These are phyloP conservation scores for Endotrypanum monterogeii DNA, from an alignment of 208 protist species.

Conservation along the genomic window DNA sequence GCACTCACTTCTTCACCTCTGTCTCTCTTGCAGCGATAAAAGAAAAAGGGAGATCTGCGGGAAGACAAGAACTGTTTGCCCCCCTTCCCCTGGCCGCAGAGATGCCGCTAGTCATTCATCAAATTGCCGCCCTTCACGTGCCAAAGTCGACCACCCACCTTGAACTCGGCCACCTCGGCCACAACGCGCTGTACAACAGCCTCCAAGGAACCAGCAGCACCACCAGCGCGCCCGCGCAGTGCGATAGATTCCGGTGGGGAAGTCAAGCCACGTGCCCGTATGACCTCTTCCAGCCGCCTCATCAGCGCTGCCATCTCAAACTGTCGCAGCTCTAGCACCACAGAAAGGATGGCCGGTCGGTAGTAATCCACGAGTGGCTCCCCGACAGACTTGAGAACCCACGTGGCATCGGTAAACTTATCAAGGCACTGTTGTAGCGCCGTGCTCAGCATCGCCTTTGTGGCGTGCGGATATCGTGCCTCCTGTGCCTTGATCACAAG, in stretches of 20 bases:
- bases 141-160: conserved; percentile 68
- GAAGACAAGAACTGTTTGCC: neutral
- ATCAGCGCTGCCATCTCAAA: conserved; percentile 61
- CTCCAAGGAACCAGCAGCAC: conserved; percentile 9
- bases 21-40: neutral
- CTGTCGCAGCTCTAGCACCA: conserved; percentile 54
- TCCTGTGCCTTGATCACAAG: conserved; percentile 66
- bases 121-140: conserved; percentile 75
- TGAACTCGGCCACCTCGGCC: conserved; percentile 73
- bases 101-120: conserved; percentile 23
- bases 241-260: conserved; percentile 15
- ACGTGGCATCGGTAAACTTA: conserved; percentile 79
- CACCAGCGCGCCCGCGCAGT: conserved; percentile 11
- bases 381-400: conserved; percentile 65
- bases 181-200: conserved; percentile 61
- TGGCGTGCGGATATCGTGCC: conserved; percentile 65
- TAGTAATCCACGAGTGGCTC: conserved; percentile 78
- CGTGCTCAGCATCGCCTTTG: conserved; percentile 75
- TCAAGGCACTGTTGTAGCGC: conserved; percentile 73
- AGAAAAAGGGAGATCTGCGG: too few species aligned
- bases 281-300: conserved; percentile 30
- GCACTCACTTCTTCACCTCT: neutral
- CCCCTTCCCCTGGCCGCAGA: too few species aligned
- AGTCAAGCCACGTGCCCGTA: conserved; percentile 17
- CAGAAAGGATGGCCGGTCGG: conserved; percentile 65